These are phyloP conservation scores for Ceriops zippeliana DNA, from an alignment of 345 rosid genomes.

Conservation along the genomic window DNA sequence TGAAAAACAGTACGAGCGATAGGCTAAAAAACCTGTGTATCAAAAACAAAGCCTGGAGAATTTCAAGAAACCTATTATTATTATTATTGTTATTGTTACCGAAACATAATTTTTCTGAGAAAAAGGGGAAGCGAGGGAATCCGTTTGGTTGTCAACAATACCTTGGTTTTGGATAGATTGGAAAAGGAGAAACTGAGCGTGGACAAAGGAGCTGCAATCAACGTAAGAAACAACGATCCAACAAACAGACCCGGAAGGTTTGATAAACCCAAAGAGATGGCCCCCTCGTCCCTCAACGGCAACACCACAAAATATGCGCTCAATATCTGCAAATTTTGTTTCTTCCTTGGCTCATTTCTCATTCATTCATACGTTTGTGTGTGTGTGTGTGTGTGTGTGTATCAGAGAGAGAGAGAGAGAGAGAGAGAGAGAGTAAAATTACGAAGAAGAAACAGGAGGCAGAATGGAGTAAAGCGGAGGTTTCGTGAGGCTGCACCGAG, in stretches of 20 bases:
- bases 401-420: background rate
- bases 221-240: conserved; percentile 72
- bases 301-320: conserved; percentile 88
- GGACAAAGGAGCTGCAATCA: conserved; percentile 84
- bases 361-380: no score
- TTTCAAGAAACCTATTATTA: conserved; percentile 40
- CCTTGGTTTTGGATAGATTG: conserved; percentile 76
- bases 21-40: conserved; percentile 93
- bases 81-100: background rate
- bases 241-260: conserved; percentile 70
- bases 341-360: no score
- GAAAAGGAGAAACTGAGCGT: conserved; percentile 78
- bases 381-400: background rate
- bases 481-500: conserved; percentile 74
- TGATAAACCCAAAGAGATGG: conserved; percentile 78
- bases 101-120: background rate
- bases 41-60: conserved; percentile 79
- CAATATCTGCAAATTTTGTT: conserved; percentile 45
- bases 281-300: conserved; percentile 88
- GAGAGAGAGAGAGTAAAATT: conserved; percentile 7
- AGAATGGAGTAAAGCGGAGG: conserved; percentile 66
- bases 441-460: conserved; percentile 91
- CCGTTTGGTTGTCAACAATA: conserved; percentile 5
- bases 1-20: conserved; percentile 65
- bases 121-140: background rate